Evolutionary conservation across 1,284 basidiomycete genomes (phyloP).

Genomic region (Apiotrichum akiyoshidainum): DNA sequence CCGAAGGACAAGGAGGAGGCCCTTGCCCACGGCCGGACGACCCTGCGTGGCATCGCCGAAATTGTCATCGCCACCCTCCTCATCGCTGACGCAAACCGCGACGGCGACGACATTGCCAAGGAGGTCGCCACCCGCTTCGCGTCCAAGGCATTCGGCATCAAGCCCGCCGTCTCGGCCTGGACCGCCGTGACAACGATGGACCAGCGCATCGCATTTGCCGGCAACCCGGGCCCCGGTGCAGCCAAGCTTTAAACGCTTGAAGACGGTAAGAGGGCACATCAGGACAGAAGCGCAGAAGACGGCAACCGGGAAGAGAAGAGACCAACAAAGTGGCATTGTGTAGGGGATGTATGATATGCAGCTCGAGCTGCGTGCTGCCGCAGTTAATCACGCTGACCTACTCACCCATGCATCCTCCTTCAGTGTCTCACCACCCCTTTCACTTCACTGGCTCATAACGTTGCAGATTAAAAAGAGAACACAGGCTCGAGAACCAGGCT

Average conservation of each 20-base stretch:
- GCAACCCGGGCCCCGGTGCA: background rate
- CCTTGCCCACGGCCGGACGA: slow-evolving; percentile 9
- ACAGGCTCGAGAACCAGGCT: too few species aligned
- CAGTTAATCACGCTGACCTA: too few species aligned
- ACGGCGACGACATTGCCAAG: slow-evolving; percentile 9
- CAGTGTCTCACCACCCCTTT: too few species aligned
- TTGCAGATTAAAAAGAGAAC: too few species aligned
- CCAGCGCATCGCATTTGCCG: slow-evolving; percentile 18
- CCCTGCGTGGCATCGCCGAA: slow-evolving; percentile 10
- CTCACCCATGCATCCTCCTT: too few species aligned
- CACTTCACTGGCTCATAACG: too few species aligned
- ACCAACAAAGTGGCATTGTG: too few species aligned
- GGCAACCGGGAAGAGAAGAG: too few species aligned
- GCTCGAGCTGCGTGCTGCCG: too few species aligned
- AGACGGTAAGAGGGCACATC: background rate
- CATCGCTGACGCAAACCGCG: slow-evolving; percentile 16
- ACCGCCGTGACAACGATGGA: slow-evolving; percentile 6
- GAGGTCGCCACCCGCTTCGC: slow-evolving; percentile 16
- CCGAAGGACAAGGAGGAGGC: slow-evolving; percentile 16
- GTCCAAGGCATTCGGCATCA: background rate
- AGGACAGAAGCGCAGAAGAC: background rate
- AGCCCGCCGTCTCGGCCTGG: slow-evolving; percentile 2
- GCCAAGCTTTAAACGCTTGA: slow-evolving; percentile 2
- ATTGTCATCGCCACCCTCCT: slow-evolving; percentile 15
- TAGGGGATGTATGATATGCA: too few species aligned